Conservation (phyloP, 2,329 filamentous ascomycete genomes). For the Zymoseptoria tritici region DNA sequence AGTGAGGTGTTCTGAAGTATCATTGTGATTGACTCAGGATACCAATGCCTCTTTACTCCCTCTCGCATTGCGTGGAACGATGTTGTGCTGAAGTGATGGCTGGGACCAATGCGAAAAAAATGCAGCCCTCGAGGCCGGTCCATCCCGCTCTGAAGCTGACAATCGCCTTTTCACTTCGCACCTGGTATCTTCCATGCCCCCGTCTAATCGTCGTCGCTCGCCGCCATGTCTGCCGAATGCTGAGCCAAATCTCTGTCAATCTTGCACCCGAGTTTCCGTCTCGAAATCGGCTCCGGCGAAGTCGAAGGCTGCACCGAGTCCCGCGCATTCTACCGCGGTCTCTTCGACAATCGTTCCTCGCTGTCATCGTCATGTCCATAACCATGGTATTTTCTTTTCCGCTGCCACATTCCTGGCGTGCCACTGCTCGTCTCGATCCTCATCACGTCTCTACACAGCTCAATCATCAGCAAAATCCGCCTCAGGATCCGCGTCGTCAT, state of each 20-base stretch:
- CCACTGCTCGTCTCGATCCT: background rate
- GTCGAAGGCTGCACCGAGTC: background rate
- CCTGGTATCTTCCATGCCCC: background rate
- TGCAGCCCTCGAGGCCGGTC: too few species aligned
- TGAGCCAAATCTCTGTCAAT: background rate
- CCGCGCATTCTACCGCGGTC: background rate
- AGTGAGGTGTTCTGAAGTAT: too few species aligned
- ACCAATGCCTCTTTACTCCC: too few species aligned
- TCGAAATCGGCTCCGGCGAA: background rate
- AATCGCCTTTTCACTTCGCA: background rate
- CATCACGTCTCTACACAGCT: background rate
- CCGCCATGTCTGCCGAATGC: background rate
- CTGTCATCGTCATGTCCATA: background rate
- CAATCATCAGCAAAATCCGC: slow-evolving; percentile 27
- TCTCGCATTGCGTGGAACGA: too few species aligned
- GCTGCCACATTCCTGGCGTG: background rate
- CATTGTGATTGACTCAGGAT: too few species aligned
- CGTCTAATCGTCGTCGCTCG: background rate
- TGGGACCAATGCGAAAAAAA: too few species aligned
- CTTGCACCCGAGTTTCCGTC: background rate
- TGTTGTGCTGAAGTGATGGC: too few species aligned
- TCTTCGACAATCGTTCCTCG: background rate
- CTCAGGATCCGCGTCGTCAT: slow-evolving; percentile 30
- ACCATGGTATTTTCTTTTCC: background rate
- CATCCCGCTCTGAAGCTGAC: background rate